phyloP scores from a whole-genome alignment of 129 eudicot species.

The Calendula officinalis region DNA sequence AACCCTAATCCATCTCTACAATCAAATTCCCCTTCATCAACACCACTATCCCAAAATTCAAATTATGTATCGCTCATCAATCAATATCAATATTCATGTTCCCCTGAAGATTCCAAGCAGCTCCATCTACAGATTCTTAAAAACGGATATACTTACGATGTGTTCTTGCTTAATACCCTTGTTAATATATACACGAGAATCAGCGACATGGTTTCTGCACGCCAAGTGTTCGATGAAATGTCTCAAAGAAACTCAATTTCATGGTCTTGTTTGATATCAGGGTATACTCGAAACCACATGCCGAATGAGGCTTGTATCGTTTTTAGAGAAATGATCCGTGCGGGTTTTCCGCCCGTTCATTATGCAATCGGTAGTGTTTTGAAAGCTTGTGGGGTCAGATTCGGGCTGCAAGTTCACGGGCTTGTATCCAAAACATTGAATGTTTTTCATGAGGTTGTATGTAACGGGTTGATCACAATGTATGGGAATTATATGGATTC shows the following conservation, averaged over 20 bases:
- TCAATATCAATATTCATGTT: constrained; percentile 37
- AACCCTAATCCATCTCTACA: constrained; percentile 14
- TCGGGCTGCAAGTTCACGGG: constrained; percentile 85
- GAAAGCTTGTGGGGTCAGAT: constrained; percentile 55
- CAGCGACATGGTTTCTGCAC: constrained; percentile 60
- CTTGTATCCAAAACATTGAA: constrained; percentile 47
- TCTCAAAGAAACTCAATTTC: constrained; percentile 59
- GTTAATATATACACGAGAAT: constrained; percentile 45
- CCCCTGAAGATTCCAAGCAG: constrained; percentile 42
- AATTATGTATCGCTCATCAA: constrained; percentile 26
- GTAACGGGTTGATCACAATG: constrained; percentile 79
- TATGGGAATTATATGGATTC: constrained; percentile 66
- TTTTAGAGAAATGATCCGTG: constrained; percentile 55
- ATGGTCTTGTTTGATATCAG: constrained; percentile 91
- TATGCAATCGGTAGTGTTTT: constrained; percentile 83
- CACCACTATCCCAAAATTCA: constrained; percentile 17
- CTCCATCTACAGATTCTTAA: constrained; percentile 58
- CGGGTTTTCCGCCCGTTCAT: constrained; percentile 51
- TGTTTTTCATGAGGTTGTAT: constrained; percentile 57
- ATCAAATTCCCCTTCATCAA: constrained; percentile 14
- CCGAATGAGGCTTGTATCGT: constrained; percentile 44
- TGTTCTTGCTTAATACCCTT: constrained; percentile 68
- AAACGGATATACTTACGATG: constrained; percentile 54
- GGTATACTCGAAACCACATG: constrained; percentile 59
- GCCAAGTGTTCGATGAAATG: constrained; percentile 75